Percentiles rank a stretch among this genome's conserved stretches.
Conservation (phyloP, 1,284 basidiomycete species). For the Ceratobasidium sp. region DNA sequence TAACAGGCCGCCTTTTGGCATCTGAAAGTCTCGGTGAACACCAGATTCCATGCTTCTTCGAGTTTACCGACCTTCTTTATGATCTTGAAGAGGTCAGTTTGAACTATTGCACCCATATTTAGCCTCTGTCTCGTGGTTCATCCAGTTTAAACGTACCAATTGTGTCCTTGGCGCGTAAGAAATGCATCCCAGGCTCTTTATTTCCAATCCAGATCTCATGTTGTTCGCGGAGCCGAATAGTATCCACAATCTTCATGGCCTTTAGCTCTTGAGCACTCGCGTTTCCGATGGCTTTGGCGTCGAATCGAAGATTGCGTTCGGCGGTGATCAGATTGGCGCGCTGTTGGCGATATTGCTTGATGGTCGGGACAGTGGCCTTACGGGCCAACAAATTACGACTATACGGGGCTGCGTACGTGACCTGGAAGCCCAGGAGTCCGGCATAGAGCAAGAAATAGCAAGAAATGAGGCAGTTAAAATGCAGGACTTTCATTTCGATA, state of each 20-base stretch:
- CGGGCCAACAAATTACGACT: neutral
- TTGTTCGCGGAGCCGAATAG: constrained; percentile 68
- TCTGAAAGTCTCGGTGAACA: constrained; percentile 55
- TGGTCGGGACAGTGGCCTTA: neutral
- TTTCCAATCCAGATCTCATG: constrained; percentile 68
- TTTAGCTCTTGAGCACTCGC: constrained; percentile 61
- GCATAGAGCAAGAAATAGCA: neutral
- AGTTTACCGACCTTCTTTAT: neutral
- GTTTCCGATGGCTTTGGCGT: constrained; percentile 52
- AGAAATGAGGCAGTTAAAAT: neutral
- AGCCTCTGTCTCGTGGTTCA: neutral
- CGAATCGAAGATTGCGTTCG: constrained; percentile 64
- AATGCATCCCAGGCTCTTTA: constrained; percentile 78
- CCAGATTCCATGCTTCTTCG: neutral
- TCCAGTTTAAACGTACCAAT: constrained; percentile 21
- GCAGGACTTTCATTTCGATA: neutral
- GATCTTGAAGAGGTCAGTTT: neutral
- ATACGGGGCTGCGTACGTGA: neutral
- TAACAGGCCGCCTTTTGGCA: constrained; percentile 80
- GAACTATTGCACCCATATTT: neutral
- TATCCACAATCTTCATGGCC: constrained; percentile 69
- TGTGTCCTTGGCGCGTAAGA: constrained; percentile 66
- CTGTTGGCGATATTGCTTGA: constrained; percentile 60
- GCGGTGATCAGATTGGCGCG: constrained; percentile 64
- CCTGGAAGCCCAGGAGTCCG: neutral